Evolutionary conservation across 1,284 basidiomycete species (phyloP).

Genomic region (Fomitopsis schrenkii): DNA sequence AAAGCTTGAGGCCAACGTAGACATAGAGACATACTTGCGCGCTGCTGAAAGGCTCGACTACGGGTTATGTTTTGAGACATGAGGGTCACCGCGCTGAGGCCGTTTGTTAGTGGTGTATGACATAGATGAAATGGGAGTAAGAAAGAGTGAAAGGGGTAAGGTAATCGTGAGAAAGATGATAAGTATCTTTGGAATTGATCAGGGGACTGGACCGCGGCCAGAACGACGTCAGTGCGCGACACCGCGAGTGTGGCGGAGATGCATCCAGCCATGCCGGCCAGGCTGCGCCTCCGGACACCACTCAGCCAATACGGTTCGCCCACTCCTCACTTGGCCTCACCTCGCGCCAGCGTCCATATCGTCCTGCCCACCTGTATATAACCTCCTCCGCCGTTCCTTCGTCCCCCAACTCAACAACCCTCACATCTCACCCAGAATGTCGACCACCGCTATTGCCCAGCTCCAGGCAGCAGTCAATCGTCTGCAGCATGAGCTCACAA

Average conservation of each 20-base stretch:
- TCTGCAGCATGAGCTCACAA: slow-evolving; percentile 49
- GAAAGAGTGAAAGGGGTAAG: background rate
- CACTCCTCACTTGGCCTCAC: background rate
- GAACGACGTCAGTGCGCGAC: background rate
- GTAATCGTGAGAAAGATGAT: background rate
- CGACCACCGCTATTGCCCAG: slow-evolving; percentile 22
- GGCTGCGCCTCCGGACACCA: background rate
- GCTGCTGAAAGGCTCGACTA: too few relatives aligned
- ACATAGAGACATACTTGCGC: too few relatives aligned
- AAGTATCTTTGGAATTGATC: background rate
- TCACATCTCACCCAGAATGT: slow-evolving; percentile 6
- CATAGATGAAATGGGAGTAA: background rate
- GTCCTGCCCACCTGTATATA: background rate
- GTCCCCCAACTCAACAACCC: background rate
- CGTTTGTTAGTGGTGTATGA: background rate
- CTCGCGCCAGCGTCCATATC: too few relatives aligned
- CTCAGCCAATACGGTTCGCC: background rate
- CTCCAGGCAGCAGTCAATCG: slow-evolving; percentile 51
- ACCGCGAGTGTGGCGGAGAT: background rate
- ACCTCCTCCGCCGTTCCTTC: background rate
- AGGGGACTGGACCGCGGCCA: background rate
- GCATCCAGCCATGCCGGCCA: background rate
- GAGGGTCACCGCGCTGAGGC: too few relatives aligned
- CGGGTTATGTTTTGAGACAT: too few relatives aligned
- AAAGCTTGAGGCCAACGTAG: background rate